Percentiles rank a stretch among this genome's conserved stretches.
Evolutionary conservation across 345 rosid species (phyloP).

Genomic region (Mercurialis annua): DNA sequence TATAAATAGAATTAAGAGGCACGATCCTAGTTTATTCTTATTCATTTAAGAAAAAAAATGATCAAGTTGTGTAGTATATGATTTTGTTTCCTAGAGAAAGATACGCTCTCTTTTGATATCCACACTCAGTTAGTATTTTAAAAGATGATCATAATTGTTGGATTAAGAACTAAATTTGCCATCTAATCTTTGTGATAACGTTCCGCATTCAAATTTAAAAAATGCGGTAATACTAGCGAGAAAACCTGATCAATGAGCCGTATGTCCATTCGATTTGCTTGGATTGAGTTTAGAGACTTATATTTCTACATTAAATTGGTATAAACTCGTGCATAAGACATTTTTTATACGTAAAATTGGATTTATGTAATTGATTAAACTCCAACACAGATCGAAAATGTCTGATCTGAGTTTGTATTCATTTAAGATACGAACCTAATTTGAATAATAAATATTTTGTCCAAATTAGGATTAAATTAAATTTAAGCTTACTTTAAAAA

Average conservation of each 20-base stretch:
- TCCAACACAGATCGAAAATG: too few species aligned
- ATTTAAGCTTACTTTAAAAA: too few species aligned
- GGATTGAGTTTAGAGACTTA: too few species aligned
- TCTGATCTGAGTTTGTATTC: too few species aligned
- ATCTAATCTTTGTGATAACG: neutral
- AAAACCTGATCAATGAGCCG: too few species aligned
- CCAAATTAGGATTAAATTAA: too few species aligned
- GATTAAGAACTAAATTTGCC: conserved; percentile 1
- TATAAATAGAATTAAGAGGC: conserved; percentile 6
- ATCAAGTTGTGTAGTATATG: neutral
- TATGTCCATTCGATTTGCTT: neutral
- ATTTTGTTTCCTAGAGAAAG: conserved; percentile 4
- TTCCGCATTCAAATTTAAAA: neutral
- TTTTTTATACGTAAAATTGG: too few species aligned
- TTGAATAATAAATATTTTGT: too few species aligned
- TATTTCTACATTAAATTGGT: too few species aligned
- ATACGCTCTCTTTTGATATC: conserved; percentile 4
- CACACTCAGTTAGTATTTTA: neutral
- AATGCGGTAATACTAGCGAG: neutral
- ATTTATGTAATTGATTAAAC: too few species aligned
- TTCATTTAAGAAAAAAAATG: neutral
- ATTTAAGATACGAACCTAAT: too few species aligned
- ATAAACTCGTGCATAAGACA: too few species aligned
- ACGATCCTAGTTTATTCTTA: neutral
- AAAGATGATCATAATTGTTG: neutral